A percentile compares a stretch with the other conserved stretches of the same genome.
Conservation (phyloP, 371 early-diverging fungal species). For the Actinomortierella ambigua region DNA sequence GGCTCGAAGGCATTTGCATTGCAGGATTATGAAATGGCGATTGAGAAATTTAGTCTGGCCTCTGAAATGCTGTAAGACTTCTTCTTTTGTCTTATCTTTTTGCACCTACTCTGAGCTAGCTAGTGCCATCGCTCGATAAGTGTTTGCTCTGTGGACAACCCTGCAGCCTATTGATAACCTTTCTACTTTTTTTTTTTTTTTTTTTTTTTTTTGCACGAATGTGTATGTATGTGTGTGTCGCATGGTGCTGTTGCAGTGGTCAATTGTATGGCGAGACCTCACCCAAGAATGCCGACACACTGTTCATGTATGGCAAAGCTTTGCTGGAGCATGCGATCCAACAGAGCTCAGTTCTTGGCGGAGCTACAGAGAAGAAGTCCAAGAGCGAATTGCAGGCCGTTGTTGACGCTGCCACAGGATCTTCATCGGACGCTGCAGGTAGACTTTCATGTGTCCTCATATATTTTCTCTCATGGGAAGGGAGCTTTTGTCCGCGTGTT, state of each 20-base stretch:
- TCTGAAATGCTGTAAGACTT: conserved; percentile 66
- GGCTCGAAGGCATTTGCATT: conserved; percentile 69
- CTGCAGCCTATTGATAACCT: too few relatives aligned
- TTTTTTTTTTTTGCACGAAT: neutral
- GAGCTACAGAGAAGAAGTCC: conserved; percentile 49
- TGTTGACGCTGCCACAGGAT: conserved; percentile 18
- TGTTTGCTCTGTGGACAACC: too few relatives aligned
- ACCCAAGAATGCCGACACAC: conserved; percentile 75
- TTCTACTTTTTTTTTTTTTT: neutral
- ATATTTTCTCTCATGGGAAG: conserved; percentile 1
- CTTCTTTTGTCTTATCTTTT: conserved; percentile 5
- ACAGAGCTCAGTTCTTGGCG: conserved; percentile 73
- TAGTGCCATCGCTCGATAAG: too few relatives aligned
- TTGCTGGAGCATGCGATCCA: conserved; percentile 78
- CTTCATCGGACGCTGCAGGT: conserved; percentile 7
- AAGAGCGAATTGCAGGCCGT: conserved; percentile 29
- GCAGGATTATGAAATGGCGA: conserved; percentile 63
- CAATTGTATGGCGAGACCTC: conserved; percentile 70
- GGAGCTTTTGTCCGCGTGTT: neutral
- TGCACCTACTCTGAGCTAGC: neutral
- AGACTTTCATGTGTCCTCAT: conserved; percentile 6
- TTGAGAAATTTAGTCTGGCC: conserved; percentile 68
- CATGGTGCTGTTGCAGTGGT: conserved; percentile 52
- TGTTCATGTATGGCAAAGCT: conserved; percentile 82
- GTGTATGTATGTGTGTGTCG: neutral